These are phyloP conservation scores for Elymus sibiricus DNA, from an alignment of 176 grass and related monocot species.

Conservation along the genomic window DNA sequence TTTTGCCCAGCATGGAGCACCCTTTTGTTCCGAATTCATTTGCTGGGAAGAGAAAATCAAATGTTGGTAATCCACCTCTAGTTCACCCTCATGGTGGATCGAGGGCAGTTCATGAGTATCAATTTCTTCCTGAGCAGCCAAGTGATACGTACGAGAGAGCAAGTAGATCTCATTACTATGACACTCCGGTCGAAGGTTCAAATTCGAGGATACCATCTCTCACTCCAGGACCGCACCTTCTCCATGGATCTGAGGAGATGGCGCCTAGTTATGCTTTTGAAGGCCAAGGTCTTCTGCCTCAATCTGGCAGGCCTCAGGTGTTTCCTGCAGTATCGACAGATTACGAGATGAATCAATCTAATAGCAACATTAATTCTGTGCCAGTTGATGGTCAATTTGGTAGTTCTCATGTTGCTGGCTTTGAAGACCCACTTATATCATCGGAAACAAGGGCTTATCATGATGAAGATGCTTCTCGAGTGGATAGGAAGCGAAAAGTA, in stretches of 20 bases:
- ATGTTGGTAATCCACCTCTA: constrained; percentile 44
- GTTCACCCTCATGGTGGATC: constrained; percentile 50
- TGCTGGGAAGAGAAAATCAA: constrained; percentile 61
- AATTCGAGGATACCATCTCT: constrained; percentile 40
- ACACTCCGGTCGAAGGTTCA: constrained; percentile 59
- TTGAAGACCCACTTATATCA: constrained; percentile 64
- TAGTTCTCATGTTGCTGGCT: constrained; percentile 51
- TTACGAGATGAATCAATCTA: constrained; percentile 46
- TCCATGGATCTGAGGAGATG: constrained; percentile 51
- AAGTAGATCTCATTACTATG: constrained; percentile 60
- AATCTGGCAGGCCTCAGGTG: constrained; percentile 49
- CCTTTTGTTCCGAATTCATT: constrained; percentile 47
- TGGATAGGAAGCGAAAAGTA: constrained; percentile 90
- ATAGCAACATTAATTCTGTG: constrained; percentile 52
- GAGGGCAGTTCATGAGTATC: constrained; percentile 76
- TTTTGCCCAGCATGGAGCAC: constrained; percentile 77
- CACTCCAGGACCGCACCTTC: constrained; percentile 45
- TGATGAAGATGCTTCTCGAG: constrained; percentile 72
- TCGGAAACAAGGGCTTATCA: constrained; percentile 60
- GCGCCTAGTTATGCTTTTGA: constrained; percentile 72
- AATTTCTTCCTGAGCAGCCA: constrained; percentile 94
- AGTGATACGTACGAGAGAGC: constrained; percentile 61
- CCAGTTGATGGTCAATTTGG: constrained; percentile 60
- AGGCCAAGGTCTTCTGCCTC: constrained; percentile 69
- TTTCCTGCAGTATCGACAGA: constrained; percentile 59